Evolutionary conservation across 1,284 basidiomycete genomes (phyloP).

Genomic region (Megacollybia platyphylla): DNA sequence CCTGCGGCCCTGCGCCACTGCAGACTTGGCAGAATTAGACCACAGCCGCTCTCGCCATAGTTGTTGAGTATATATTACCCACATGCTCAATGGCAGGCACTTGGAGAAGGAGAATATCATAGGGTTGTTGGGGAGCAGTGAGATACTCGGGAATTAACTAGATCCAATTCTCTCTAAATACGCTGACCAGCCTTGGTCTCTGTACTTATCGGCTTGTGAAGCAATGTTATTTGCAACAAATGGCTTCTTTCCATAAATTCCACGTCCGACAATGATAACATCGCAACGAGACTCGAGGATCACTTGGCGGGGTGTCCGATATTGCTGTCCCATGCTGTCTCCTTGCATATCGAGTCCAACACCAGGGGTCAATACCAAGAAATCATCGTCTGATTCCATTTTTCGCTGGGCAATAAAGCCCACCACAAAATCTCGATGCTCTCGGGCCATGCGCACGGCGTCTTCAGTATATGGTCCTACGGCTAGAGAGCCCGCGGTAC

Average conservation of each 20-base stretch:
- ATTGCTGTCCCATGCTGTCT: constrained; percentile 93
- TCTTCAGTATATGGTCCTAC: constrained; percentile 77
- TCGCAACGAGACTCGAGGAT: constrained; percentile 84
- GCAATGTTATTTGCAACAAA: constrained; percentile 40
- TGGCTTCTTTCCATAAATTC: constrained; percentile 74
- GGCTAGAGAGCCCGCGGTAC: constrained; percentile 79
- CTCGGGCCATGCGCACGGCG: constrained; percentile 80
- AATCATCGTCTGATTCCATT: constrained; percentile 61
- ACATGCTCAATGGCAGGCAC: too few relatives aligned
- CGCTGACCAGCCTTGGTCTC: constrained; percentile 83
- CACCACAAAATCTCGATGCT: constrained; percentile 77
- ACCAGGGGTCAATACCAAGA: constrained; percentile 87
- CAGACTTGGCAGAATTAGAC: too few relatives aligned
- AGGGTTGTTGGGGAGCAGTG: too few relatives aligned
- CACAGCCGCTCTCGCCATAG: too few relatives aligned
- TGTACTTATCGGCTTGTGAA: constrained; percentile 75
- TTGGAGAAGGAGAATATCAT: too few relatives aligned
- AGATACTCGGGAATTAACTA: too few relatives aligned
- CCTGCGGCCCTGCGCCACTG: too few relatives aligned
- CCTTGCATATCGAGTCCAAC: constrained; percentile 79
- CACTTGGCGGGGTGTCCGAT: constrained; percentile 84
- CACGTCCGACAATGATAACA: constrained; percentile 95
- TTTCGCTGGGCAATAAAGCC: constrained; percentile 90
- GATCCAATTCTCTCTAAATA: constrained; percentile 32
- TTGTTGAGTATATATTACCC: too few relatives aligned